Evolutionary conservation across 352 stramenopile genomes (phyloP), one percentile per base, ranked within the genome.

Genomic region (Globisporangium lucens): DNA sequence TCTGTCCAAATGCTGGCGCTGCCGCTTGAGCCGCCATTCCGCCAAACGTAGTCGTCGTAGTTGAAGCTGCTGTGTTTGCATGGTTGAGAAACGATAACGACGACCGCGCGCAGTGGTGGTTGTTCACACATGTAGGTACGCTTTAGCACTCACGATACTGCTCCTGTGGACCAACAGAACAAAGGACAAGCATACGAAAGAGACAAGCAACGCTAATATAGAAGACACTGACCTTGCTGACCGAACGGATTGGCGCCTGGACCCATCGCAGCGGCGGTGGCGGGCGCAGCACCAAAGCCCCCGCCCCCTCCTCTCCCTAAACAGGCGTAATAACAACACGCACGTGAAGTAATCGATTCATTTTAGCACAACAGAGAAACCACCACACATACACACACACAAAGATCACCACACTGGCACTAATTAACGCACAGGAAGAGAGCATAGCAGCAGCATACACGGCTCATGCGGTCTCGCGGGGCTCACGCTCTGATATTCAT

Each of bases 1-100:
- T 75, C 58, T 78, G 75, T 27, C 78, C 78, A 49, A 85, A 85
- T 43, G 68, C 63, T 20, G 77, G 78, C 35, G 70, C 62, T 7
- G 65, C 46, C 0, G 56, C 51, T 47, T 65, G 30, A 27, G 33
- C 52, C 43, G 35, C 17, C 35, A 51, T 58, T n/a, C 64, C 24
- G 60, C 80, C 73, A 51, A 85, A 85, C 8, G 69, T 67, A 22
- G 80, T 82, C 17, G 38, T 46, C 10, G 49, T 49, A 8, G 57
- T 13, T 24, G 56, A 64, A 46, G 63, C 22, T 57, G 49, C 62
- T 38, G 53, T 9, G 27, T 24, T 60, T 63, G 60, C 24, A 61
- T 33, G 41, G 36, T 46, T 52, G 33, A 22, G 58, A 22, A 64
- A 51, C 43, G 43, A 51, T 51, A 51, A 51, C 43, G 43, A 51